Conservation (phyloP, 768 basidiomycete genomes). For the Russula virescens region DNA sequence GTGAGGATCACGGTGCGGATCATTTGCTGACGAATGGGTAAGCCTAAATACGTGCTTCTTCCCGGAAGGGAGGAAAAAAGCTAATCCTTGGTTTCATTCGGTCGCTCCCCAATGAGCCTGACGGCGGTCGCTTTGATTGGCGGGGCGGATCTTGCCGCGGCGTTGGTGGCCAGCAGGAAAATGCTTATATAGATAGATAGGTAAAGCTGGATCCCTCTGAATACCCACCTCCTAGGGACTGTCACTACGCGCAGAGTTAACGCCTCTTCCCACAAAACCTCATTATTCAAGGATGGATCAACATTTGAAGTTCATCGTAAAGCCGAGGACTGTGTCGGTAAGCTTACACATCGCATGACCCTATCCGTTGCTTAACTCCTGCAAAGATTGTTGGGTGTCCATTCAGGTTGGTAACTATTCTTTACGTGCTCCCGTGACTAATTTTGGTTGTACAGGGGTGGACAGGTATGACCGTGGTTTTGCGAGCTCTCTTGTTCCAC, state of each 20-base stretch:
- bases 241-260: background rate
- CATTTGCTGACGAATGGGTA: too few relatives aligned
- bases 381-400: constrained; percentile 88
- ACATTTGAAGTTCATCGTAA: constrained; percentile 43
- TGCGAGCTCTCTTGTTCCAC: background rate
- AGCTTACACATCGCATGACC: background rate
- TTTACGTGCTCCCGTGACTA: background rate
- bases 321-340: constrained; percentile 77
- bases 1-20: too few relatives aligned
- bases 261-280: background rate
- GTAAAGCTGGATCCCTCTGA: background rate
- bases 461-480: constrained; percentile 45
- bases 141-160: background rate
- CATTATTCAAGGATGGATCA: background rate
- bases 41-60: background rate
- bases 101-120: background rate
- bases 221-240: background rate
- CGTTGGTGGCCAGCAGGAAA: background rate
- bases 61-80: background rate
- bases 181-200: background rate
- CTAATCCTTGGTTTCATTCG: background rate
- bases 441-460: constrained; percentile 42
- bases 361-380: constrained; percentile 15
- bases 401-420: constrained; percentile 63
- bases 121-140: background rate